phyloP scores from a whole-genome alignment of 1,284 basidiomycete genomes.

The Hortiboletus rubellus region DNA sequence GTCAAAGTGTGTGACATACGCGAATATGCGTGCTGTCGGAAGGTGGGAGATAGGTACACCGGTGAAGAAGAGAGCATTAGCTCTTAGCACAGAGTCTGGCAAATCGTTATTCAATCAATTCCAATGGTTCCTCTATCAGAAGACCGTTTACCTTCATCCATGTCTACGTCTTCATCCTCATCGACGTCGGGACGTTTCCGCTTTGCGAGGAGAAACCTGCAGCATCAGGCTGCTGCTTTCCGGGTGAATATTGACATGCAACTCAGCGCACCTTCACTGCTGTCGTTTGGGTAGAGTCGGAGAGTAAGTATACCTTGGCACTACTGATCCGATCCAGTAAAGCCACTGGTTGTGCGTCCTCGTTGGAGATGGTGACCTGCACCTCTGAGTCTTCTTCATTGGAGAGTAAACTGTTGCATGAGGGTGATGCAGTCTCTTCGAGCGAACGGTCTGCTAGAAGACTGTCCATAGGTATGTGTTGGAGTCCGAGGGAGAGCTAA shows the following conservation, averaged over 20 bases:
- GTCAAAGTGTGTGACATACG: slow-evolving; percentile 73
- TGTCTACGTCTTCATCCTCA: slow-evolving; percentile 46
- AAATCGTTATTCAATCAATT: not conserved
- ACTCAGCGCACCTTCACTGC: slow-evolving; percentile 69
- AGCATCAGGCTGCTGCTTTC: slow-evolving; percentile 47
- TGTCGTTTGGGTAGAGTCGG: slow-evolving; percentile 55
- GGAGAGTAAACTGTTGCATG: slow-evolving; percentile 52
- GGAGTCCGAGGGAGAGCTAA: not conserved
- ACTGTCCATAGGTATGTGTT: slow-evolving; percentile 39
- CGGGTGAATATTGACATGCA: slow-evolving; percentile 34
- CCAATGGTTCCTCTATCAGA: not conserved
- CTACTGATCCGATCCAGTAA: slow-evolving; percentile 66
- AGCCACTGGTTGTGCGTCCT: slow-evolving; percentile 28
- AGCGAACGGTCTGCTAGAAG: slow-evolving; percentile 27
- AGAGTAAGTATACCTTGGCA: slow-evolving; percentile 68
- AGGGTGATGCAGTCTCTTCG: slow-evolving; percentile 34
- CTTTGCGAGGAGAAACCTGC: slow-evolving; percentile 46
- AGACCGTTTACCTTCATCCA: slow-evolving; percentile 40
- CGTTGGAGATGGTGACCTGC: slow-evolving; percentile 22
- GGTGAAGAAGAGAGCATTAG: slow-evolving; percentile 68
- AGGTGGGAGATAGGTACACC: slow-evolving; percentile 72
- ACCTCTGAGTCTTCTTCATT: slow-evolving; percentile 46
- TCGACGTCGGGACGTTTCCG: slow-evolving; percentile 51
- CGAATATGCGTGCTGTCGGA: slow-evolving; percentile 69
- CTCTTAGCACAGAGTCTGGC: slow-evolving; percentile 41